Evolutionary conservation across 352 stramenopile genomes (phyloP).

Genomic region (Phytophthora agathidicida): DNA sequence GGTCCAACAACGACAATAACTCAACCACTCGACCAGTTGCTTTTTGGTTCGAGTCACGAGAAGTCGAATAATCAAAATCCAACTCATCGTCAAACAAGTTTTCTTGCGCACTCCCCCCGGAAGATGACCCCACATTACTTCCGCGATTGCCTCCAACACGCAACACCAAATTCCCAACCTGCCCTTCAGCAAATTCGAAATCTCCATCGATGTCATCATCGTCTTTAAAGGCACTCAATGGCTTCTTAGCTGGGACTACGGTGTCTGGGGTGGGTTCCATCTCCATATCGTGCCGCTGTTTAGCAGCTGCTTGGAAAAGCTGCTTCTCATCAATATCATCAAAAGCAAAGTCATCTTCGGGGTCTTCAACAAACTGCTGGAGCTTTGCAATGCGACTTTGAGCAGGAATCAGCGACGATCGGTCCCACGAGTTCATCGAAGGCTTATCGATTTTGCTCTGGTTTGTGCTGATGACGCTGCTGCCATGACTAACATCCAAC

Average conservation of each 20-base stretch:
- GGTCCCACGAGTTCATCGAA: slow-evolving; percentile 56
- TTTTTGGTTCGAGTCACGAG: slow-evolving; percentile 80
- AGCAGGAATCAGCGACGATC: slow-evolving; percentile 62
- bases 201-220: slow-evolving; percentile 26
- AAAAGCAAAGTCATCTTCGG: slow-evolving; percentile 64
- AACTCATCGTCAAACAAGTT: slow-evolving; percentile 84
- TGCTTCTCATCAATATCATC: slow-evolving; percentile 78
- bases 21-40: slow-evolving; percentile 77
- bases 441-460: slow-evolving; percentile 9
- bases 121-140: slow-evolving; percentile 27
- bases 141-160: slow-evolving; percentile 19
- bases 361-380: slow-evolving; percentile 74
- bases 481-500: slow-evolving; percentile 5
- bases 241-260: slow-evolving; percentile 19
- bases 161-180: slow-evolving; percentile 25
- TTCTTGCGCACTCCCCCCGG: slow-evolving; percentile 49
- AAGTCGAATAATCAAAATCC: slow-evolving; percentile 80
- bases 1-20: slow-evolving; percentile 75
- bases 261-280: slow-evolving; percentile 10
- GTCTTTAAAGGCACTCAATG: slow-evolving; percentile 36
- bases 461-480: slow-evolving; percentile 1
- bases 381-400: slow-evolving; percentile 74
- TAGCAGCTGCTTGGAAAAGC: slow-evolving; percentile 51
- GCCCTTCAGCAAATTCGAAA: slow-evolving; percentile 30
- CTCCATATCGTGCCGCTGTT: slow-evolving; percentile 36